Evolutionary conservation across 2,329 filamentous ascomycete species (phyloP).

Genomic region (Emmonsiellopsis sp.): DNA sequence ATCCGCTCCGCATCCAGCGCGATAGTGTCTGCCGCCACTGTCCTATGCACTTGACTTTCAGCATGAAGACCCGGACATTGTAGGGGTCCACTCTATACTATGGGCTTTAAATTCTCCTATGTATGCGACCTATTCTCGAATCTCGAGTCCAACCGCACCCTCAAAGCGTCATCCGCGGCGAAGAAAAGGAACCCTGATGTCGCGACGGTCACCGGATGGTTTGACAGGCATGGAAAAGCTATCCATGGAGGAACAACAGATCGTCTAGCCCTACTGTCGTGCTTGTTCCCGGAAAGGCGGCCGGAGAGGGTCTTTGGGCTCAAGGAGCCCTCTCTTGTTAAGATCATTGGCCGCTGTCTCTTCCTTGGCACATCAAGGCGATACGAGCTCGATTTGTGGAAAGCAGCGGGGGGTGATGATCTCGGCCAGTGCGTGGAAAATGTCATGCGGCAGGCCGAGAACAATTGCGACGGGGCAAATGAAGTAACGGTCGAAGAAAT

Average conservation of each 20-base stretch:
- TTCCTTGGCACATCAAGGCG: conserved; percentile 54
- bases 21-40: not conserved
- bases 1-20: no score
- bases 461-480: conserved; percentile 25
- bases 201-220: conserved; percentile 58
- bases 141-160: conserved; percentile 45
- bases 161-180: conserved; percentile 24
- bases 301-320: conserved; percentile 71
- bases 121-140: conserved; percentile 66
- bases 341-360: conserved; percentile 60
- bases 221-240: conserved; percentile 49
- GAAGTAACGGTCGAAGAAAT: conserved; percentile 63
- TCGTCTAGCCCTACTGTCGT: conserved; percentile 60
- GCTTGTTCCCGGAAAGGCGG: conserved; percentile 65
- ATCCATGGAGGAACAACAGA: conserved; percentile 52
- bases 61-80: not conserved
- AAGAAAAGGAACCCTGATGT: conserved; percentile 25
- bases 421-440: conserved; percentile 62
- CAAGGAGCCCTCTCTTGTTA: conserved; percentile 52
- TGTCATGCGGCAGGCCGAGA: conserved; percentile 53
- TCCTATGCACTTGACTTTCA: not conserved
- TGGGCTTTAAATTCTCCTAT: conserved; percentile 51
- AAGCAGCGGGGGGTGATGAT: conserved; percentile 52
- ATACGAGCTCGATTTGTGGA: conserved; percentile 55
- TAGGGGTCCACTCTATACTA: conserved; percentile 14